Base-by-base conservation (phyloP, 176 grass and related monocot genomes). In the Aegilops longissima region DNA sequence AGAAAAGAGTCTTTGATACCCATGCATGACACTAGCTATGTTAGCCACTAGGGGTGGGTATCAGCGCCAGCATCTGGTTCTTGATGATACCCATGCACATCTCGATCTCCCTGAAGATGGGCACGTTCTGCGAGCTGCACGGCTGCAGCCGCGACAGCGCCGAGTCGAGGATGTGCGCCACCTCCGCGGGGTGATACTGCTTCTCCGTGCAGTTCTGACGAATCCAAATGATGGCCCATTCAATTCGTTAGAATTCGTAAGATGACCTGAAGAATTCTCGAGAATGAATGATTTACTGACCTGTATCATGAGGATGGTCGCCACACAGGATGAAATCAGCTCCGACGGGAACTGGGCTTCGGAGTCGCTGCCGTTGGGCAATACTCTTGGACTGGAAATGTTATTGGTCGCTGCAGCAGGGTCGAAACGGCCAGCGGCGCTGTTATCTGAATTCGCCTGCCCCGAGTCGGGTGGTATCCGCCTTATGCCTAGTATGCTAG, bases 271-370 rank as follows among this genome's bases (percentile, higher is more conserved):
- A 82, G 2, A 59, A 59, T 20, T 17, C 5, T 10, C 8, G 13
- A 18, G 8, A 14, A 21, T 58, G 18, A 21, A 1, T 76, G 80
- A n/a, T 67, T 86, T 87, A 91, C 93, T 83, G 88, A 94, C 97
- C 92, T 99, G 90, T 81, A 99, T 99, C 97, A 99, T 96, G 27
- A 99, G 82, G 73, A 96, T 86, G 31, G 85, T 96, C 47, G 94
- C 89, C 11, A 99, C 90, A 63, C 94, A 96, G 9, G 94, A 92
- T 18, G 94, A 99, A 47, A 99, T 99, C 45, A 99, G 58, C 35
- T 99, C 97, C 0, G 89, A 85, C 51, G 97, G 94, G 77, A 96
- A 76, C 17, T 92, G 88, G 27, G 81, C 66, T 40, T 93, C 90
- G 0, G 79, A 86, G 65, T 88, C 93, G 61, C 84, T 84, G 63